Evolutionary conservation across 1,284 basidiomycete species (phyloP).

Genomic region (Ceratobasidium sp.): DNA sequence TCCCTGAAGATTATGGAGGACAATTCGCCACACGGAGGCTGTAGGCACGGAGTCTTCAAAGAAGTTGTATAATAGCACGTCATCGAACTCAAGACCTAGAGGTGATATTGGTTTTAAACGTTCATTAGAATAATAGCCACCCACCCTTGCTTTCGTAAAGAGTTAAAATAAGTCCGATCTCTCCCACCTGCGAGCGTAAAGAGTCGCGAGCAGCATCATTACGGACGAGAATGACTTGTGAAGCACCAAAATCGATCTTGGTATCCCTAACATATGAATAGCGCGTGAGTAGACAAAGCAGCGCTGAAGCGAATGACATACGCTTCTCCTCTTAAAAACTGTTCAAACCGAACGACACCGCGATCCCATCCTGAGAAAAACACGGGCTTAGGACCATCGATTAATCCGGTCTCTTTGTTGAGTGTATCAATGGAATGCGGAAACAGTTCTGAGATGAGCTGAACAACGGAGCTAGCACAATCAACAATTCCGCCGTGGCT

Average conservation of each 20-base stretch:
- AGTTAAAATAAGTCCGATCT: constrained; percentile 77
- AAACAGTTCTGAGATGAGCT: constrained; percentile 74
- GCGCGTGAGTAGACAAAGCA: background rate
- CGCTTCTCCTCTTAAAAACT: constrained; percentile 54
- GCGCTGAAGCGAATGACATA: background rate
- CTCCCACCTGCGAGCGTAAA: constrained; percentile 68
- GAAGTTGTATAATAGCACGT: constrained; percentile 50
- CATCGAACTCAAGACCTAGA: constrained; percentile 49
- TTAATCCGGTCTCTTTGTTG: constrained; percentile 32
- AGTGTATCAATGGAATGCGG: constrained; percentile 71
- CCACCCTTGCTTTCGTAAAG: constrained; percentile 80
- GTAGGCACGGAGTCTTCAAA: constrained; percentile 45
- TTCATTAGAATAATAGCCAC: background rate
- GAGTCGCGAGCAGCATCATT: constrained; percentile 66
- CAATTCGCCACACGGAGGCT: constrained; percentile 30
- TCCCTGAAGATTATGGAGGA: constrained; percentile 16
- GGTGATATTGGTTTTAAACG: background rate
- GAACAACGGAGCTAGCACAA: constrained; percentile 61
- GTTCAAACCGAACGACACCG: constrained; percentile 67
- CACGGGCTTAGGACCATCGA: constrained; percentile 71
- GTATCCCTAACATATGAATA: constrained; percentile 1
- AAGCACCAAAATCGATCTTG: constrained; percentile 48
- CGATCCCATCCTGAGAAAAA: constrained; percentile 71
- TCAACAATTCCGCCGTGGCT: constrained; percentile 43
- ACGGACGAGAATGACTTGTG: constrained; percentile 70